phyloP scores from a whole-genome alignment of 352 stramenopile genomes.

The Pythium coloratum region DNA sequence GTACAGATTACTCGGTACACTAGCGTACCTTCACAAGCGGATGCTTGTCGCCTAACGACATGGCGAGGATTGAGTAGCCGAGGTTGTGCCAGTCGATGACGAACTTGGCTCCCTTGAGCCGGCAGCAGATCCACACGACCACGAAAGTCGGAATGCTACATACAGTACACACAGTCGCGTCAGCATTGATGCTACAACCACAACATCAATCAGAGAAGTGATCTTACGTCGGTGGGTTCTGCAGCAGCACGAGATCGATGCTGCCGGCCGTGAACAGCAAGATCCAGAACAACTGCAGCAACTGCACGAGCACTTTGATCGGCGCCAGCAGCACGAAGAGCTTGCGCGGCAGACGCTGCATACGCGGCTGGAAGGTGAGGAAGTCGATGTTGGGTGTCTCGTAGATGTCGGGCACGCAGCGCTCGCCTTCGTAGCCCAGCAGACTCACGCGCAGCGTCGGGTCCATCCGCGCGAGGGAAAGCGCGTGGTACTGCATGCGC shows the following conservation, averaged over 20 bases:
- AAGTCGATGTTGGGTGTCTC: conserved; percentile 61
- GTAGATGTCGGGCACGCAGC: conserved; percentile 76
- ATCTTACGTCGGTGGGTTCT: conserved; percentile 95
- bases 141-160: conserved; percentile 92
- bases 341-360: conserved; percentile 58
- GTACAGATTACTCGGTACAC: background rate
- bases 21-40: conserved; percentile 66
- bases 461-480: conserved; percentile 90
- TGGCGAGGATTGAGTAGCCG: conserved; percentile 96
- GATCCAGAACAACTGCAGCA: conserved; percentile 83
- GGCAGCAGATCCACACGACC: conserved; percentile 80
- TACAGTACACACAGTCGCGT: conserved; percentile 15
- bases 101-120: conserved; percentile 86
- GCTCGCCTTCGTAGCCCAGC: conserved; percentile 93
- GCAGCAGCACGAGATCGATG: conserved; percentile 94
- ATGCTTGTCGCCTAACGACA: conserved; percentile 61
- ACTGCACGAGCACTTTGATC: conserved; percentile 83
- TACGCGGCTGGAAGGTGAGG: conserved; percentile 73
- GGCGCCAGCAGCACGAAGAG: conserved; percentile 80
- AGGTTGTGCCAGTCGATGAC: conserved; percentile 99
- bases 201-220: background rate
- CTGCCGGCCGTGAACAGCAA: conserved; percentile 70
- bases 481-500: conserved; percentile 99
- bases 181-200: conserved; percentile 1
- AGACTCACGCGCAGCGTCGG: conserved; percentile 80